phyloP scores from a whole-genome alignment of 164 flowering plant genomes.

The Akebia trifoliata region DNA sequence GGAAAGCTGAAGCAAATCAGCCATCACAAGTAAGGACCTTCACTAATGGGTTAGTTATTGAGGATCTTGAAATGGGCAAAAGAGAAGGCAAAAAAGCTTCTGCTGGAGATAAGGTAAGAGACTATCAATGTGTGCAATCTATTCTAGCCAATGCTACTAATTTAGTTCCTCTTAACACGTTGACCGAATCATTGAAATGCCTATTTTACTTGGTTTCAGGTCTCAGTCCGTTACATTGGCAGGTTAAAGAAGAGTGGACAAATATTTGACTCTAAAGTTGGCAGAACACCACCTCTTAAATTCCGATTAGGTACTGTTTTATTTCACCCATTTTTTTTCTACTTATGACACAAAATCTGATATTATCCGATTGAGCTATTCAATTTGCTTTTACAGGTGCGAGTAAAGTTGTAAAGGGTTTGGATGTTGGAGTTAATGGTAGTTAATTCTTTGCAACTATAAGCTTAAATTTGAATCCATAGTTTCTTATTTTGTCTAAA shows the following conservation, averaged over 20 bases:
- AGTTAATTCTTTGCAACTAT: conserved; percentile 11
- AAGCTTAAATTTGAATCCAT: too few relatives aligned
- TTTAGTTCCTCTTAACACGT: too few relatives aligned
- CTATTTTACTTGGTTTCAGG: conserved; percentile 45
- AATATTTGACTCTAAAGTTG: conserved; percentile 76
- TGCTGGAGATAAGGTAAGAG: conserved; percentile 70
- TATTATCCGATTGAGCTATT: too few relatives aligned
- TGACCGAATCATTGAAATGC: background rate
- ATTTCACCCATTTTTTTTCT: too few relatives aligned
- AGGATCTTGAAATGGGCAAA: conserved; percentile 82
- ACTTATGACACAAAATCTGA: too few relatives aligned
- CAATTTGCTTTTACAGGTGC: conserved; percentile 52
- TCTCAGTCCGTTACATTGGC: conserved; percentile 74
- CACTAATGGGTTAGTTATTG: conserved; percentile 78
- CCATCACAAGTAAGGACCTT: conserved; percentile 54
- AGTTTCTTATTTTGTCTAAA: too few relatives aligned
- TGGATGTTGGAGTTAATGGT: conserved; percentile 96
- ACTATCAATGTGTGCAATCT: background rate
- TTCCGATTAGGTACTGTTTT: conserved; percentile 67
- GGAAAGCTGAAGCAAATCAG: conserved; percentile 32
- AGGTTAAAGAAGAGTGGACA: conserved; percentile 73
- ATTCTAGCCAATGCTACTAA: too few relatives aligned
- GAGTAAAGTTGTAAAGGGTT: conserved; percentile 76
- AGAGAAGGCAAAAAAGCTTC: conserved; percentile 86
- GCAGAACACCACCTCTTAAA: conserved; percentile 63